A percentile compares a stretch with the other conserved stretches of the same genome.
These are phyloP conservation scores for Fusarium coffeatum DNA, from an alignment of 2,329 filamentous ascomycete species.

Conservation along the genomic window DNA sequence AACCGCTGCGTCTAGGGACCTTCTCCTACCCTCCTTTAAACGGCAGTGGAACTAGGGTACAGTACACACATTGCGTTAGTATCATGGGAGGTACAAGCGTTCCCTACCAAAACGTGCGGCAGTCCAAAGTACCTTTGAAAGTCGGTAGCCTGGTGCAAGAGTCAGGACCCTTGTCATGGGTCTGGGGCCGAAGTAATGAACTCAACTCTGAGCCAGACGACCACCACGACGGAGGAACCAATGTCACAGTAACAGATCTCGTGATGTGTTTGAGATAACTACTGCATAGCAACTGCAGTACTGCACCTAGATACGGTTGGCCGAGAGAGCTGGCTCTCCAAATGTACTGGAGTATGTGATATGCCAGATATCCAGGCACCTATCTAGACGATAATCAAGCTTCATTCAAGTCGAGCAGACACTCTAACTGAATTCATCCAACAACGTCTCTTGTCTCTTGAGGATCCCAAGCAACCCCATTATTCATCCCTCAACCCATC, in stretches of 20 bases:
- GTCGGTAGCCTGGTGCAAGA: constrained; percentile 20
- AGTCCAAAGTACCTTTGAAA: background rate
- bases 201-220: constrained; percentile 40
- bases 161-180: constrained; percentile 39
- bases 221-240: constrained; percentile 22
- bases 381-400: background rate
- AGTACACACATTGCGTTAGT: background rate
- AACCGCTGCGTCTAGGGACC: constrained; percentile 26
- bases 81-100: constrained; percentile 4
- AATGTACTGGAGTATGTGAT: background rate
- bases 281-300: background rate
- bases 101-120: background rate
- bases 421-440: constrained; percentile 5
- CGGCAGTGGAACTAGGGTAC: constrained; percentile 31
- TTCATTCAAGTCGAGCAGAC: background rate
- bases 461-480: constrained; percentile 2
- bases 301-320: background rate
- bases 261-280: background rate
- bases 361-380: background rate
- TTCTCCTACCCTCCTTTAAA: constrained; percentile 25
- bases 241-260: background rate
- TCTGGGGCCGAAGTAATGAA: constrained; percentile 36
- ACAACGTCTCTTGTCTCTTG: background rate
- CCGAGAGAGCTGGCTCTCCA: background rate
- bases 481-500: constrained; percentile 2